Evolutionary conservation across 495 filamentous ascomycete genomes (phyloP).

Genomic region (Penicillium alfredii): DNA sequence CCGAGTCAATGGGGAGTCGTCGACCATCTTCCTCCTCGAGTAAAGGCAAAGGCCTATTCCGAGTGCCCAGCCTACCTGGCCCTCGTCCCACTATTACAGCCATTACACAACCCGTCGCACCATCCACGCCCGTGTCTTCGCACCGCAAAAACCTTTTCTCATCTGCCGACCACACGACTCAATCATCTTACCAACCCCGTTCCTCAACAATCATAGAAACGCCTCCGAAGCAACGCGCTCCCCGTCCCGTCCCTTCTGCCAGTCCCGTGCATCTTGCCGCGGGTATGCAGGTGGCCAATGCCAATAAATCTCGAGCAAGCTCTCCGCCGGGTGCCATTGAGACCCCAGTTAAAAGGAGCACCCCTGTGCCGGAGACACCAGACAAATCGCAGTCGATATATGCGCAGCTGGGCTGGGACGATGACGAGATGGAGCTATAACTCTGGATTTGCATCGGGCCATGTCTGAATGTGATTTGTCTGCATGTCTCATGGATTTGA

Average conservation of each 20-base stretch:
- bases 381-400: slow-evolving; percentile 54
- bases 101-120: slow-evolving; percentile 15
- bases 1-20: slow-evolving; percentile 5
- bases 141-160: slow-evolving; percentile 15
- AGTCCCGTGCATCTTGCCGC: slow-evolving; percentile 6
- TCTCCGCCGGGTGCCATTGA: slow-evolving; percentile 17
- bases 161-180: slow-evolving; percentile 11
- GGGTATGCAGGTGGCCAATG: slow-evolving; percentile 2
- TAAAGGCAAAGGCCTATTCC: slow-evolving; percentile 26
- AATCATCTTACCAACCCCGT: slow-evolving; percentile 1
- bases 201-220: slow-evolving; percentile 36
- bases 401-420: slow-evolving; percentile 71
- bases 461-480: too few relatives aligned
- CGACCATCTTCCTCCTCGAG: slow-evolving; percentile 10
- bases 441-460: slow-evolving; percentile 1
- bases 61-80: slow-evolving; percentile 36
- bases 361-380: slow-evolving; percentile 31
- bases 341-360: slow-evolving; percentile 20
- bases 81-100: slow-evolving; percentile 18
- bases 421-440: slow-evolving; percentile 50
- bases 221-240: slow-evolving; percentile 30
- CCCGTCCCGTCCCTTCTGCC: slow-evolving; percentile 4
- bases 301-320: slow-evolving; percentile 3
- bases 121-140: slow-evolving; percentile 31
- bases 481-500: slow-evolving; percentile 5